phyloP scores from a whole-genome alignment of 169 alveolate genomes.

The Theileria sp. region DNA sequence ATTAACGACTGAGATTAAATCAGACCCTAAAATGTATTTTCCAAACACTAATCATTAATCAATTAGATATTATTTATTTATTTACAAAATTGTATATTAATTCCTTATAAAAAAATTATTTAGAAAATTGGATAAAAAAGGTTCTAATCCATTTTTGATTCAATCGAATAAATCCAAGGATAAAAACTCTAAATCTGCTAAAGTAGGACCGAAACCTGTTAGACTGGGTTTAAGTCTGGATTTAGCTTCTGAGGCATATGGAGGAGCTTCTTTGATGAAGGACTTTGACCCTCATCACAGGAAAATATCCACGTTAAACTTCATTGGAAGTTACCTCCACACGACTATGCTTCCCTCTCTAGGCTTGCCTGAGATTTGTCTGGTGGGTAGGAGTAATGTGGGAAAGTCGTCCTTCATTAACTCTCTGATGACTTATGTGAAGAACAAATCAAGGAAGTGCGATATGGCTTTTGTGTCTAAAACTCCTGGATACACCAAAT shows the following conservation, averaged over 20 bases:
- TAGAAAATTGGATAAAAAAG: neutral
- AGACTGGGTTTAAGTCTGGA: slow-evolving; percentile 59
- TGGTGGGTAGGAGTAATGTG: slow-evolving; percentile 65
- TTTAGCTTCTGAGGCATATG: slow-evolving; percentile 50
- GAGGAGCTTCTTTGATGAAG: slow-evolving; percentile 47
- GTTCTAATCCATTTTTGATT: slow-evolving; percentile 13
- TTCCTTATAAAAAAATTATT: neutral
- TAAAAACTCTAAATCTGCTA: neutral
- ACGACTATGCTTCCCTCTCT: slow-evolving; percentile 51
- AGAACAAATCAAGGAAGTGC: slow-evolving; percentile 35
- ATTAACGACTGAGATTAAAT: neutral
- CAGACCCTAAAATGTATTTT: slow-evolving; percentile 13
- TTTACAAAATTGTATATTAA: too few relatives aligned
- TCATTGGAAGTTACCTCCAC: slow-evolving; percentile 65
- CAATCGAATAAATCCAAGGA: slow-evolving; percentile 34
- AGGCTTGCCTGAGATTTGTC: slow-evolving; percentile 55
- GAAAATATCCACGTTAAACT: slow-evolving; percentile 43
- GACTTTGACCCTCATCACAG: slow-evolving; percentile 8
- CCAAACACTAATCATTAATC: neutral
- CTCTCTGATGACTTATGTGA: slow-evolving; percentile 58
- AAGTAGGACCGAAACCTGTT: slow-evolving; percentile 15
- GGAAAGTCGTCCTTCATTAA: slow-evolving; percentile 68
- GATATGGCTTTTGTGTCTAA: slow-evolving; percentile 64
- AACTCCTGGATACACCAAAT: slow-evolving; percentile 68
- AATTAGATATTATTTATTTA: too few relatives aligned